A percentile compares a stretch with the other conserved stretches of the same genome.
phyloP scores from a whole-genome alignment of 2,329 filamentous ascomycete species.

The Laburnicola sp. region DNA sequence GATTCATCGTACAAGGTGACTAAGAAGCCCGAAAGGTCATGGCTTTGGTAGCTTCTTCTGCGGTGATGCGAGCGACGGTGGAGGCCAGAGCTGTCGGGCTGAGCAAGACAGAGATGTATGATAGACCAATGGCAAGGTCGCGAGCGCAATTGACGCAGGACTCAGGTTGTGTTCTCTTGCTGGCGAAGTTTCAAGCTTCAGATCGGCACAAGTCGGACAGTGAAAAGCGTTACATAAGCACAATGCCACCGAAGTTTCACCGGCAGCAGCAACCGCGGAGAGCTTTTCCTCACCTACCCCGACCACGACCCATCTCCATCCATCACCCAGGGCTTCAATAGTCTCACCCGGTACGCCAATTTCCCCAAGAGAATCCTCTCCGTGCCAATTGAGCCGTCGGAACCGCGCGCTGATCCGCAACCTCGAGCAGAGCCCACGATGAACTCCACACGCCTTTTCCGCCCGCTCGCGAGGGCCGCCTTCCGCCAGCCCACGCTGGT shows the following conservation, averaged over 20 bases:
- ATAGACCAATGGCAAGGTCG: no score
- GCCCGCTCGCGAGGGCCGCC: conserved; percentile 46
- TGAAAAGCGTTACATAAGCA: conserved; percentile 8
- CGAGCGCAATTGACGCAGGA: no score
- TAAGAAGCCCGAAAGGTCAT: no score
- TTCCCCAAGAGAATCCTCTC: conserved; percentile 16
- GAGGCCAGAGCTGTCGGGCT: no score
- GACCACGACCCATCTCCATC: conserved; percentile 39
- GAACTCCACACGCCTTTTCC: conserved; percentile 48
- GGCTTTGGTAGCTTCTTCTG: no score
- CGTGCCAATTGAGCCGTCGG: conserved; percentile 31
- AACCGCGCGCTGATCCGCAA: conserved; percentile 36
- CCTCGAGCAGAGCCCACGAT: conserved; percentile 41
- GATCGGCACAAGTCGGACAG: no score
- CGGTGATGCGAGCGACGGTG: no score
- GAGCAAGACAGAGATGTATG: no score
- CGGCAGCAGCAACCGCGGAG: conserved; percentile 15
- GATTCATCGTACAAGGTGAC: no score
- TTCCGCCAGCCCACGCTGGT: conserved; percentile 44
- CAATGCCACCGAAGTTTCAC: neutral
- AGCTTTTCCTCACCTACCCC: conserved; percentile 33
- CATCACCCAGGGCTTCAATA: conserved; percentile 39
- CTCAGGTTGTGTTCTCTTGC: no score
- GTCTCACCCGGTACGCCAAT: conserved; percentile 38
- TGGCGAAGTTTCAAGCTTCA: no score